Percentiles rank a stretch among this genome's conserved stretches.
phyloP scores from a whole-genome alignment of 169 alveolate species.

The Plasmodium falciparum region DNA sequence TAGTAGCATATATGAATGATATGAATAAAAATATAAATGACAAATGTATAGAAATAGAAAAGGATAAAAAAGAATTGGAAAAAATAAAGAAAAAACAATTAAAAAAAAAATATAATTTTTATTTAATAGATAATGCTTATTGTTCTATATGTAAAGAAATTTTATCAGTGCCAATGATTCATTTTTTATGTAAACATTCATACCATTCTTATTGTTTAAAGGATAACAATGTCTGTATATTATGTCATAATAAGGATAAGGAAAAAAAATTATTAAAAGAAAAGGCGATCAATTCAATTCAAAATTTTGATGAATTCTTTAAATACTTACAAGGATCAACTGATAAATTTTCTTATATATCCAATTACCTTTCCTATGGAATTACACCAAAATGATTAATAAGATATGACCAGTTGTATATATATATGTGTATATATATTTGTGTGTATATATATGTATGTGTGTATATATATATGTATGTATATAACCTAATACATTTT shows the following conservation, averaged over 20 bases:
- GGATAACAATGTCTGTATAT: constrained; percentile 28
- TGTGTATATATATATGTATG: too few species aligned
- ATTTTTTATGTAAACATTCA: constrained; percentile 66
- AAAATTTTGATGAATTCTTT: constrained; percentile 68
- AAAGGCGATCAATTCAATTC: constrained; percentile 60
- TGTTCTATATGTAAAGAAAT: constrained; percentile 48
- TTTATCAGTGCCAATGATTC: constrained; percentile 48
- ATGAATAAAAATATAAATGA: constrained; percentile 54
- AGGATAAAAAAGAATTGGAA: constrained; percentile 45
- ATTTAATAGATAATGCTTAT: constrained; percentile 56
- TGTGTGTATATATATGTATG: too few species aligned
- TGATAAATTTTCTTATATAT: constrained; percentile 54
- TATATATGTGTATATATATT: constrained; percentile 2
- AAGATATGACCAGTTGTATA: too few species aligned
- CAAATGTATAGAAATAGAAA: constrained; percentile 34
- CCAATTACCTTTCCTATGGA: constrained; percentile 67
- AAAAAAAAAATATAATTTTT: constrained; percentile 31
- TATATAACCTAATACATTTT: too few species aligned
- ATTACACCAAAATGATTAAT: constrained; percentile 19
- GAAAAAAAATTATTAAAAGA: constrained; percentile 64
- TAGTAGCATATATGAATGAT: constrained; percentile 40
- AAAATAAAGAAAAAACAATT: constrained; percentile 47
- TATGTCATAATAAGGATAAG: constrained; percentile 65
- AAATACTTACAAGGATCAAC: constrained; percentile 70
- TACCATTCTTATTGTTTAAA: constrained; percentile 71